Conservation (phyloP, 2,329 filamentous ascomycete species). For the Ceratocystis smalleyi region DNA sequence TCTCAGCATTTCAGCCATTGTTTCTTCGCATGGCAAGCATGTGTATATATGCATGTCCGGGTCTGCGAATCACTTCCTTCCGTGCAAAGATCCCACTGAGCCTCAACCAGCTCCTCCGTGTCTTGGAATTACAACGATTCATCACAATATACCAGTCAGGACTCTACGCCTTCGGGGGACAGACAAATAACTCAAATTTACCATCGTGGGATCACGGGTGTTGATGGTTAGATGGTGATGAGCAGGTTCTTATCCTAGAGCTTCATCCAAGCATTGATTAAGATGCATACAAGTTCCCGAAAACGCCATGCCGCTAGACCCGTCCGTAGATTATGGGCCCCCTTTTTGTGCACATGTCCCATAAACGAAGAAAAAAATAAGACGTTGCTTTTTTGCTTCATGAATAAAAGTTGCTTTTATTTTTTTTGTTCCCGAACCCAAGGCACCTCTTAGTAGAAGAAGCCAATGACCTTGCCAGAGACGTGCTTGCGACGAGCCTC, state of each 20-base stretch:
- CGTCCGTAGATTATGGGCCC: not conserved
- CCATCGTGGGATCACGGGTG: not conserved
- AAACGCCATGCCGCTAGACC: not conserved
- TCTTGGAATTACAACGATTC: no score
- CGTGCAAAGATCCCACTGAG: not conserved
- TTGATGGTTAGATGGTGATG: not conserved
- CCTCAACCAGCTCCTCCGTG: not conserved
- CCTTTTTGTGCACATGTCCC: constrained; percentile 1
- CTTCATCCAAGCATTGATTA: constrained; percentile 4
- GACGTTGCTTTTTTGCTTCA: constrained; percentile 11
- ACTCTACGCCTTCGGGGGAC: not conserved
- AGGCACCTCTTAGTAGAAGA: constrained; percentile 68
- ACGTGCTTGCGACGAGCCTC: constrained; percentile 98
- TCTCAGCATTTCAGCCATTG: no score
- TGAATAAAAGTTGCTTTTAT: constrained; percentile 18
- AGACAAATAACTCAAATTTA: not conserved
- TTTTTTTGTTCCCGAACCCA: constrained; percentile 17
- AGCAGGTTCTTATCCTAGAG: not conserved
- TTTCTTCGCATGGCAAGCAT: not conserved
- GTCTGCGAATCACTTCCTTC: not conserved
- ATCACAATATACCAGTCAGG: not conserved
- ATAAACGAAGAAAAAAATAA: constrained; percentile 8
- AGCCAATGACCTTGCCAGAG: constrained; percentile 96
- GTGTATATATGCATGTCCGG: not conserved
- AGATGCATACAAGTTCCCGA: constrained; percentile 1